Evolutionary conservation across 2,329 filamentous ascomycete genomes (phyloP).

Genomic region (Metarhizium rileyi): DNA sequence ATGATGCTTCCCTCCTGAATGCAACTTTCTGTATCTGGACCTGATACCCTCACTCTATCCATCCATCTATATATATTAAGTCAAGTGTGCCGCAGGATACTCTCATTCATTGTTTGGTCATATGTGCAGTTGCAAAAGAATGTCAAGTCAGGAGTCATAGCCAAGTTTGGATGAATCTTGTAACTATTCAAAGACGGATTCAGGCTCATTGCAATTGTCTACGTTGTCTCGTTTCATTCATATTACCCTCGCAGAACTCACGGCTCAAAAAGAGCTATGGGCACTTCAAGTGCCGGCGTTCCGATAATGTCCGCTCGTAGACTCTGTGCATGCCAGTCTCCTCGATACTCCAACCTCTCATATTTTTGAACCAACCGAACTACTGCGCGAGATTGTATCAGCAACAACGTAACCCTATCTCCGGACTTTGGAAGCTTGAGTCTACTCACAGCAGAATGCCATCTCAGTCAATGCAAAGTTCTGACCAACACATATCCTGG

Average conservation of each 20-base stretch:
- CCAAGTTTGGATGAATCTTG: not conserved
- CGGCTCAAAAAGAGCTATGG: slow-evolving; percentile 24
- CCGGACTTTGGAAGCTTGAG: not conserved
- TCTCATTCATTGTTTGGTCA: not conserved
- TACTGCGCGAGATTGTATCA: slow-evolving; percentile 25
- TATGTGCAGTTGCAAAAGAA: not conserved
- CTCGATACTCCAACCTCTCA: slow-evolving; percentile 38
- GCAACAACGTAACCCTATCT: not conserved
- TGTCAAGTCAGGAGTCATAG: not conserved
- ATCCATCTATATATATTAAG: not conserved
- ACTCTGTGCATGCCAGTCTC: slow-evolving; percentile 31
- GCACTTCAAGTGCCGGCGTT: slow-evolving; percentile 28
- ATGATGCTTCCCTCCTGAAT: not conserved
- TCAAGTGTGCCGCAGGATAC: not conserved
- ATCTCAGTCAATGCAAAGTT: slow-evolving; percentile 51
- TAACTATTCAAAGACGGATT: not conserved
- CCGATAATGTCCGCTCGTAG: slow-evolving; percentile 33
- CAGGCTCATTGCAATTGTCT: not conserved
- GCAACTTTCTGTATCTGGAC: not conserved
- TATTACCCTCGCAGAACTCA: not conserved
- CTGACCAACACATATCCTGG: slow-evolving; percentile 45
- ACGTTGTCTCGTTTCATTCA: not conserved
- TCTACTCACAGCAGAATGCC: slow-evolving; percentile 33
- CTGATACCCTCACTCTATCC: not conserved
- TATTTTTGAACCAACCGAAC: slow-evolving; percentile 48